A percentile compares a stretch with the other conserved stretches of the same genome.
Evolutionary conservation across 2,329 filamentous ascomycete species (phyloP).

Genomic region (Ophiostoma angusticollis): DNA sequence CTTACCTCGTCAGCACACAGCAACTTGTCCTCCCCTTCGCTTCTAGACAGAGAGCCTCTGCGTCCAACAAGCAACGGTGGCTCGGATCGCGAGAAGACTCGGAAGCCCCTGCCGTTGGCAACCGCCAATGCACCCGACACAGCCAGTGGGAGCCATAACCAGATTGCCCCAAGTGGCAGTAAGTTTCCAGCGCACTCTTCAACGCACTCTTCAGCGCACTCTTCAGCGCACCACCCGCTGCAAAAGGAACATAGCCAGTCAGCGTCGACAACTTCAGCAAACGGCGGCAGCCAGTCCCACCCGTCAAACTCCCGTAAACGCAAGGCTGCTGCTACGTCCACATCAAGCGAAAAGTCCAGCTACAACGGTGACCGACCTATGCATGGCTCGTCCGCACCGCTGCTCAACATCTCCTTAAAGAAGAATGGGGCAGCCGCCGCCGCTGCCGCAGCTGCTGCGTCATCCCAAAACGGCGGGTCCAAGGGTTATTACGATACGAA

Average conservation of each 20-base stretch:
- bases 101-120: constrained; percentile 13
- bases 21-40: constrained; percentile 3
- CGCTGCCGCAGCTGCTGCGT: constrained; percentile 22
- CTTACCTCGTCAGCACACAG: neutral
- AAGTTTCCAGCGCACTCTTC: neutral
- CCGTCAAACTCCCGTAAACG: constrained; percentile 58
- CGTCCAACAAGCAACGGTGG: constrained; percentile 8
- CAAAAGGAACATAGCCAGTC: constrained; percentile 17
- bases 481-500: constrained; percentile 54
- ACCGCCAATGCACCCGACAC: constrained; percentile 15
- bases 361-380: neutral
- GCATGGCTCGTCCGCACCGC: constrained; percentile 7
- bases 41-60: constrained; percentile 8
- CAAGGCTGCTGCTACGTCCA: constrained; percentile 48
- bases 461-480: constrained; percentile 16
- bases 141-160: constrained; percentile 9
- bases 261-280: constrained; percentile 14
- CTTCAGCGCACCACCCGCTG: constrained; percentile 9
- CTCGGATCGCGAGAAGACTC: constrained; percentile 5
- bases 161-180: constrained; percentile 13
- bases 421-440: constrained; percentile 12
- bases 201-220: neutral
- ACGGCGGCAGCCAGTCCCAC: constrained; percentile 31
- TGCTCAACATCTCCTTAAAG: constrained; percentile 9
- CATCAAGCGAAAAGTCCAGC: constrained; percentile 16